Evolutionary conservation across 768 basidiomycete species (phyloP).

Genomic region (Daedaleopsis nitida): DNA sequence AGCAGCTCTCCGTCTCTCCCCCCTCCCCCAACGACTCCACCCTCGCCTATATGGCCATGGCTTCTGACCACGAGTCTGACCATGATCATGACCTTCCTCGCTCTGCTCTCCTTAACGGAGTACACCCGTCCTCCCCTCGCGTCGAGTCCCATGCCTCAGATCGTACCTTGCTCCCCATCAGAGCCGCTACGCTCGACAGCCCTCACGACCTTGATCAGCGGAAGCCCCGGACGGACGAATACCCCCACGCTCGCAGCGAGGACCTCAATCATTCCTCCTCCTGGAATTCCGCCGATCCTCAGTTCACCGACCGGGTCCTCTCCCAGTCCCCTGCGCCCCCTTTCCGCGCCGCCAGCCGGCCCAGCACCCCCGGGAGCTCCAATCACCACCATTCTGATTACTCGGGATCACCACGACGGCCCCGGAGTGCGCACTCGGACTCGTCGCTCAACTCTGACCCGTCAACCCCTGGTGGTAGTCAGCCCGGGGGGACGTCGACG

Average conservation of each 20-base stretch:
- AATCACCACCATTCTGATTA: constrained; percentile 52
- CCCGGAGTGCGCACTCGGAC: constrained; percentile 41
- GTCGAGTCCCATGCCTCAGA: constrained; percentile 37
- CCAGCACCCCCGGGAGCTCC: constrained; percentile 59
- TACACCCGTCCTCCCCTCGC: constrained; percentile 18
- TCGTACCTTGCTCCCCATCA: constrained; percentile 56
- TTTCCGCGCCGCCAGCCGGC: constrained; percentile 58
- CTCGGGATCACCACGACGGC: constrained; percentile 47
- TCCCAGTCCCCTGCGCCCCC: constrained; percentile 32
- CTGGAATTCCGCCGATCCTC: constrained; percentile 29
- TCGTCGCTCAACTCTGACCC: constrained; percentile 59
- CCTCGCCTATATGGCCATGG: constrained; percentile 34
- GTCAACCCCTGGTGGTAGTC: constrained; percentile 46
- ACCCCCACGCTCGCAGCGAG: constrained; percentile 64
- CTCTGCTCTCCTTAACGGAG: constrained; percentile 21
- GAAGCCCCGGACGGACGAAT: constrained; percentile 37
- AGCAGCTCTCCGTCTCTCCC: constrained; percentile 23
- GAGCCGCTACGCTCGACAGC: constrained; percentile 64
- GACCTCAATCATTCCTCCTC: constrained; percentile 62
- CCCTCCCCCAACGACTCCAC: constrained; percentile 28
- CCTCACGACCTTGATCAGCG: constrained; percentile 56
- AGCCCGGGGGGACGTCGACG: constrained; percentile 46
- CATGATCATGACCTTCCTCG: constrained; percentile 21
- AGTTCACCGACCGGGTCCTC: constrained; percentile 21
- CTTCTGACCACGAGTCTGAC: constrained; percentile 26